Base-by-base conservation (phyloP, 2,329 filamentous ascomycete species). In the Talaromyces piceae region DNA sequence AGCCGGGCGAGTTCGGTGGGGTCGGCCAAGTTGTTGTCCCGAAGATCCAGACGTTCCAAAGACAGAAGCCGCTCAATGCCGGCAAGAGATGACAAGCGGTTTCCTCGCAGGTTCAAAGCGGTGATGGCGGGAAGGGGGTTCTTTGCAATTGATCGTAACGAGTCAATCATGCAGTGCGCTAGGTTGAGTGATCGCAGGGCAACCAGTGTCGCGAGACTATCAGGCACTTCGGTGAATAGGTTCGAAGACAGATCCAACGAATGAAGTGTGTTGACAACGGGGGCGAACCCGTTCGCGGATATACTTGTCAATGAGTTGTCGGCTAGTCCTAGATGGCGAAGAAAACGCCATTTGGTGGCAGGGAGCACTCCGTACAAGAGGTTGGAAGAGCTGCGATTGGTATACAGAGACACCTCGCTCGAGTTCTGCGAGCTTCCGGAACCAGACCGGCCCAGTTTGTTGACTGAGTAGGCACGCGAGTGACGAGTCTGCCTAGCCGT, bases 81-180 rank as follows among this genome's bases (percentile, higher is more conserved):
- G 26, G 89, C 89, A 53, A 98, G 80, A 2, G 90, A 95, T 53
- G 83, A 80, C 53, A 98, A 78, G 43, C 91, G 83, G 67, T 98
- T 98, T 46, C 83, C 88, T 52, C 91, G 84, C 50, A 98, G 79
- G 63, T 97, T 97, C 52, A 98, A 76, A 1, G 91, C 91, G 1
- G 88, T 94, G 56, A 98, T 95, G 18, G 93, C 91, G 25, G 93
- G 91, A 4, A 98, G 77, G 11, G 93, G 67, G 61, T 86, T 93
- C 56, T 87, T 83, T 2, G 84, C 84, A 39, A 98, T 76, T 2
- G 91, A 95, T 61, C 94, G 87, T 51, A 98, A 77, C 13, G 90
- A 93, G 60, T 91, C 88, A 56, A 98, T 97, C 91, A 97, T 96
- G 77, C 91, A 97, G 62, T 95, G 87, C 3, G 91, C 95, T 23